phyloP scores from a whole-genome alignment of 345 rosid species.

The Euphorbia tirucalli region DNA sequence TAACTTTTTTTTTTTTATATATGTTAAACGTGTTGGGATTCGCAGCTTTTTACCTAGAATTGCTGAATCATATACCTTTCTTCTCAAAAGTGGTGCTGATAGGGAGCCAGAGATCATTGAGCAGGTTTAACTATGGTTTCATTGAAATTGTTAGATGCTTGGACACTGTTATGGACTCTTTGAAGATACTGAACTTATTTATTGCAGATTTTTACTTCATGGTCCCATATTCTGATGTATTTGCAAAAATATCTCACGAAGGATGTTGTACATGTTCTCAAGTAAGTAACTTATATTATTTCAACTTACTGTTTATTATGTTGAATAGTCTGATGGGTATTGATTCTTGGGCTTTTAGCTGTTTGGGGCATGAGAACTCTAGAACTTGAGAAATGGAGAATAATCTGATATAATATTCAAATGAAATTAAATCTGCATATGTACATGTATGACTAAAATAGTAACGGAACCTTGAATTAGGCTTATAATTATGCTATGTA shows the following conservation, averaged over 20 bases:
- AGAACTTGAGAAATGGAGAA: neutral
- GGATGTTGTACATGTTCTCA: constrained; percentile 52
- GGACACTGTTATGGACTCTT: neutral
- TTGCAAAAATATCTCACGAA: constrained; percentile 62
- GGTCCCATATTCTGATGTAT: constrained; percentile 64
- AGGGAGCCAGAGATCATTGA: constrained; percentile 87
- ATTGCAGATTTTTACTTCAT: constrained; percentile 71
- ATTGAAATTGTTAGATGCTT: neutral
- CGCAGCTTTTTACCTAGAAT: constrained; percentile 65
- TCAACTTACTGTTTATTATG: neutral
- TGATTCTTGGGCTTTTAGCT: neutral
- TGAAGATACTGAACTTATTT: constrained; percentile 2
- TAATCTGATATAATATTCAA: neutral
- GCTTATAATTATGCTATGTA: no score
- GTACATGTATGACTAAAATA: no score
- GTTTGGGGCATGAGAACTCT: neutral
- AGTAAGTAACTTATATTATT: constrained; percentile 40
- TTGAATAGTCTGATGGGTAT: neutral
- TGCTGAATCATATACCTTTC: constrained; percentile 53
- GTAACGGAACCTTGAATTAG: no score
- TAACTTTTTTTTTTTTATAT: neutral
- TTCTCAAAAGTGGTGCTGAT: constrained; percentile 72
- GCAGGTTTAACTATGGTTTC: constrained; percentile 53
- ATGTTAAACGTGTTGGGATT: constrained; percentile 12
- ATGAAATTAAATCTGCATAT: no score